Evolutionary conservation across 2,329 filamentous ascomycete species (phyloP).

Genomic region (Fusarium multiceps): DNA sequence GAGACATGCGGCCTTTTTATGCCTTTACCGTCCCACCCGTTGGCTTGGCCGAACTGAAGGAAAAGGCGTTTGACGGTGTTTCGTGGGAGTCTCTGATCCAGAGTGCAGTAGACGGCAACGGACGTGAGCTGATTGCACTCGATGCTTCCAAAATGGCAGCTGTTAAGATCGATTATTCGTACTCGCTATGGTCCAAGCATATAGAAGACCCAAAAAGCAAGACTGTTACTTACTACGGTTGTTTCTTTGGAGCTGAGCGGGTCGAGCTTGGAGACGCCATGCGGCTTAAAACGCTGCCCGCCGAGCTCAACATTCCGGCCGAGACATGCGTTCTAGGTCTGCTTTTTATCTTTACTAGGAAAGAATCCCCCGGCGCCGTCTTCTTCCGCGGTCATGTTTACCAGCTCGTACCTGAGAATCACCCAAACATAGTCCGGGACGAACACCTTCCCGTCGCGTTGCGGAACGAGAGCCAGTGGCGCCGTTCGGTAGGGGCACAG

Average conservation of each 20-base stretch:
- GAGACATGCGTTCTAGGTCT: constrained; percentile 54
- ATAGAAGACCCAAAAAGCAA: constrained; percentile 48
- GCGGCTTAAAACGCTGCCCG: constrained; percentile 56
- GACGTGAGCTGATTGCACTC: constrained; percentile 56
- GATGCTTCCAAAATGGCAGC: constrained; percentile 65
- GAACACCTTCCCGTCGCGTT: constrained; percentile 57
- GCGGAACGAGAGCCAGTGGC: constrained; percentile 55
- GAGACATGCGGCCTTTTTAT: constrained; percentile 61
- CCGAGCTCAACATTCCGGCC: constrained; percentile 50
- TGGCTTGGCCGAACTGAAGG: constrained; percentile 53
- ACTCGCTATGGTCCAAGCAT: constrained; percentile 59
- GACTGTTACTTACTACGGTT: constrained; percentile 56
- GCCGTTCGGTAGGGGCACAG: constrained; percentile 49
- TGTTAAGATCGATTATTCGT: constrained; percentile 60
- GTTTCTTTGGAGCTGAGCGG: constrained; percentile 64
- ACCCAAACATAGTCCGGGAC: constrained; percentile 47
- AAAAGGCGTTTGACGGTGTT: constrained; percentile 55
- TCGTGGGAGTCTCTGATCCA: constrained; percentile 56
- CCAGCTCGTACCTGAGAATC: constrained; percentile 48
- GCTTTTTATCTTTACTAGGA: constrained; percentile 54
- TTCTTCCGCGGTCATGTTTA: constrained; percentile 58
- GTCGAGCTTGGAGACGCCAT: constrained; percentile 61
- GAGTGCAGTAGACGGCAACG: constrained; percentile 50
- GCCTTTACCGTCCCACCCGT: constrained; percentile 63
- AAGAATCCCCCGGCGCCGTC: constrained; percentile 51